These are phyloP conservation scores for Dothistroma septosporum DNA, from an alignment of 2,329 filamentous ascomycete species.

Conservation along the genomic window DNA sequence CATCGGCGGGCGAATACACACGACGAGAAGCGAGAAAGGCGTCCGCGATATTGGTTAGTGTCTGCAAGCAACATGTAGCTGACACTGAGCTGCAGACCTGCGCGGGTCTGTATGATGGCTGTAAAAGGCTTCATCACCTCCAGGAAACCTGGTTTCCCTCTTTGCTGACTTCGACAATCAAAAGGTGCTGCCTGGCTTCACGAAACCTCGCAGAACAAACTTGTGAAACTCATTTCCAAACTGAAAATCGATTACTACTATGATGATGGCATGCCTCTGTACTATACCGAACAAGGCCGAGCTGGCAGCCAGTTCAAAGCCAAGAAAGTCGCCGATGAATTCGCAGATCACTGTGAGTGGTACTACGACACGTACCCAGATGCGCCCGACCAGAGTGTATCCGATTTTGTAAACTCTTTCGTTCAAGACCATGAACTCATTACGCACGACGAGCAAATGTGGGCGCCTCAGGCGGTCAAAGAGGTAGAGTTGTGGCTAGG, in stretches of 20 bases:
- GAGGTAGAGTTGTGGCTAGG: conserved; percentile 45
- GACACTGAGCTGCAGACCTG: conserved; percentile 31
- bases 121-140: conserved; percentile 26
- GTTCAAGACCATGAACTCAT: conserved; percentile 41
- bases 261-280: conserved; percentile 42
- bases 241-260: conserved; percentile 45
- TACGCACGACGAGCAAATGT: conserved; percentile 41
- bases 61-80: conserved; percentile 25
- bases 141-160: conserved; percentile 18
- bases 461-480: conserved; percentile 43
- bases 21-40: conserved; percentile 35
- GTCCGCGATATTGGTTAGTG: conserved; percentile 28
- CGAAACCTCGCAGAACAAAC: conserved; percentile 44
- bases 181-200: conserved; percentile 46
- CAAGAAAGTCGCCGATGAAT: conserved; percentile 46
- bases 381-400: conserved; percentile 40
- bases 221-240: conserved; percentile 42
- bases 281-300: conserved; percentile 42
- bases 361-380: conserved; percentile 41
- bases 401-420: conserved; percentile 41
- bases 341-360: conserved; percentile 42
- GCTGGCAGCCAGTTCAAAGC: conserved; percentile 45
- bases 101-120: conserved; percentile 25
- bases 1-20: conserved; percentile 40
- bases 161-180: conserved; percentile 15